Evolutionary conservation across 225 moss, liverwort and hornwort species (phyloP).

Genomic region (Ulota crispa): DNA sequence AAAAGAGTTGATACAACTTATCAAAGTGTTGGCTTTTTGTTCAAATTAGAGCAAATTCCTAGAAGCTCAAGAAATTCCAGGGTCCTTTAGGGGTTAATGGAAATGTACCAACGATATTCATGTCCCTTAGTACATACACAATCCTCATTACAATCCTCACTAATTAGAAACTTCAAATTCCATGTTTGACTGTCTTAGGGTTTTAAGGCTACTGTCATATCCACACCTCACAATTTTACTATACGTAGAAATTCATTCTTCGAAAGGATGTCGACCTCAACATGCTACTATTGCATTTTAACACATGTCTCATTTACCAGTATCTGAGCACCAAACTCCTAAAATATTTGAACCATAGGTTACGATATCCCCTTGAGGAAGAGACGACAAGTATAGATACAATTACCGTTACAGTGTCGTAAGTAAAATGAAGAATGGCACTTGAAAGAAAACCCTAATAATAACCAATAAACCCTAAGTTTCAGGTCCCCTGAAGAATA

Average conservation of each 20-base stretch:
- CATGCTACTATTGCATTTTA: neutral
- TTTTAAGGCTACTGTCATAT: neutral
- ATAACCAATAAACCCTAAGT: neutral
- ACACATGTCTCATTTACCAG: neutral
- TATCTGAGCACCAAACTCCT: neutral
- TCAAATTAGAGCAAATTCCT: too few species aligned
- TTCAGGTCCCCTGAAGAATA: neutral
- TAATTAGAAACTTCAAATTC: neutral
- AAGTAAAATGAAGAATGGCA: neutral
- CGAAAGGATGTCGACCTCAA: neutral
- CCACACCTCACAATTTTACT: neutral
- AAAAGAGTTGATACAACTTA: too few species aligned
- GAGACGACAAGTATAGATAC: neutral
- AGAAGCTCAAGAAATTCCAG: too few species aligned
- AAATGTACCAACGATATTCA: neutral
- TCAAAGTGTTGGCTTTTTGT: too few species aligned
- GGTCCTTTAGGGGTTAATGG: too few species aligned
- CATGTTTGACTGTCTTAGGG: neutral
- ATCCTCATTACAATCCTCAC: neutral
- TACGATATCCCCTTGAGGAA: neutral
- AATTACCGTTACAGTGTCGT: neutral
- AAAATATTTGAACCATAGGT: neutral
- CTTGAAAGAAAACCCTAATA: neutral
- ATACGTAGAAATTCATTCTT: neutral
- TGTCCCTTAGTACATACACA: neutral